phyloP scores from a whole-genome alignment of 2,329 filamentous ascomycete genomes.

The Aspergillus eucalypticola region DNA sequence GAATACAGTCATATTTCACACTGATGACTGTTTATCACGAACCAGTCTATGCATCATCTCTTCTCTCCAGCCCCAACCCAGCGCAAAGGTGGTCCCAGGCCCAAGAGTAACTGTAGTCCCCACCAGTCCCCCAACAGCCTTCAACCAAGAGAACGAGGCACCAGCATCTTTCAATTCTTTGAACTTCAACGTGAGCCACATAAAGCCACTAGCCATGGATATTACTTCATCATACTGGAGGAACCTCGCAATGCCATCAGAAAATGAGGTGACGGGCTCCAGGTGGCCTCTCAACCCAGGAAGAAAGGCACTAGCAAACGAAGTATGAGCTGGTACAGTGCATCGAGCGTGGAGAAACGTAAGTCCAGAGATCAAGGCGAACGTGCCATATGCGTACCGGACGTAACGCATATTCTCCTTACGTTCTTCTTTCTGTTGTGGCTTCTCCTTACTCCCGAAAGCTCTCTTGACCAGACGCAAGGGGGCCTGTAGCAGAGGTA shows the following conservation, averaged over 20 bases:
- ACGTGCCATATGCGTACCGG: not conserved
- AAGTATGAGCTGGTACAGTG: not conserved
- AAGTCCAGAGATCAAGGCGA: conserved; percentile 7
- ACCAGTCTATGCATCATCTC: not conserved
- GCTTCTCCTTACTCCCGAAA: not conserved
- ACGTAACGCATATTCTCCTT: not conserved
- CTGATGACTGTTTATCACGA: too few species aligned
- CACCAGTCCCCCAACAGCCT: not conserved
- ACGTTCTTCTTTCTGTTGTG: not conserved
- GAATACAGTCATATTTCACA: too few species aligned
- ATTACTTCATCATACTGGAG: conserved; percentile 10
- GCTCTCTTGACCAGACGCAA: not conserved
- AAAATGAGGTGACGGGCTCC: not conserved
- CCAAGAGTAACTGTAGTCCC: not conserved
- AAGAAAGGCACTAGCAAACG: not conserved
- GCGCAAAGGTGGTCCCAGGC: not conserved
- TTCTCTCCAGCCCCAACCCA: conserved; percentile 4
- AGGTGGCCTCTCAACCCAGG: not conserved
- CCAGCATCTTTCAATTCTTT: conserved; percentile 6
- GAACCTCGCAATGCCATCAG: conserved; percentile 6
- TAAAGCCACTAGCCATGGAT: conserved; percentile 1
- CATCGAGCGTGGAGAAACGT: not conserved
- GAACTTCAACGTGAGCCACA: conserved; percentile 7
- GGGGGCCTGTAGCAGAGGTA: conserved; percentile 5
- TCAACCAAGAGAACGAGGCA: not conserved